phyloP scores from a whole-genome alignment of 768 basidiomycete species.

The Boletellus emodensis region DNA sequence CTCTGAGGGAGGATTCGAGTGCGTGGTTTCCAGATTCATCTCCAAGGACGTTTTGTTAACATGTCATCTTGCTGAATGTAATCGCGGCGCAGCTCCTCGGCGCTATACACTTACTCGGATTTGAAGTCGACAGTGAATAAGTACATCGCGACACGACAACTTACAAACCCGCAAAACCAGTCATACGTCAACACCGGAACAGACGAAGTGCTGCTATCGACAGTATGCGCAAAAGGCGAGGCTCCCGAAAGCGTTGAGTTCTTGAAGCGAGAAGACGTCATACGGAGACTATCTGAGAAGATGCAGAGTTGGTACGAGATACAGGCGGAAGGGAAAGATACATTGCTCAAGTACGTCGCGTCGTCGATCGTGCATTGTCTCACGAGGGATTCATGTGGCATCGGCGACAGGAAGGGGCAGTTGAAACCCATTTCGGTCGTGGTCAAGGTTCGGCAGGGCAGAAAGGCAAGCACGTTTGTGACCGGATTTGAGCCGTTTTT shows the following conservation, averaged over 20 bases:
- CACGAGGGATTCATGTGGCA: neutral
- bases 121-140: constrained; percentile 53
- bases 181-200: constrained; percentile 60
- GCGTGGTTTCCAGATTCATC: constrained; percentile 22
- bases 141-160: constrained; percentile 57
- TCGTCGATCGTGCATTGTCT: neutral
- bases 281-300: constrained; percentile 47
- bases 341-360: constrained; percentile 51
- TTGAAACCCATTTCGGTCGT: constrained; percentile 66
- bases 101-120: constrained; percentile 53
- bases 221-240: constrained; percentile 36
- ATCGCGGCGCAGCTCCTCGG: constrained; percentile 39
- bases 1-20: constrained; percentile 61
- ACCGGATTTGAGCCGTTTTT: constrained; percentile 78
- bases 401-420: constrained; percentile 61
- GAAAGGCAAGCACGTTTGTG: constrained; percentile 72
- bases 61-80: neutral
- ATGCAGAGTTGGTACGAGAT: constrained; percentile 83
- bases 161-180: constrained; percentile 64
- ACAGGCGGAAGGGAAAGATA: constrained; percentile 49
- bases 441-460: constrained; percentile 72
- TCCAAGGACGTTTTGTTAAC: neutral
- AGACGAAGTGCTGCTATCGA: constrained; percentile 42
- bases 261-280: constrained; percentile 63
- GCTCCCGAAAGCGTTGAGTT: constrained; percentile 40